Evolutionary conservation across 2,329 filamentous ascomycete genomes (phyloP).

Genomic region (Venturia oleaginea): DNA sequence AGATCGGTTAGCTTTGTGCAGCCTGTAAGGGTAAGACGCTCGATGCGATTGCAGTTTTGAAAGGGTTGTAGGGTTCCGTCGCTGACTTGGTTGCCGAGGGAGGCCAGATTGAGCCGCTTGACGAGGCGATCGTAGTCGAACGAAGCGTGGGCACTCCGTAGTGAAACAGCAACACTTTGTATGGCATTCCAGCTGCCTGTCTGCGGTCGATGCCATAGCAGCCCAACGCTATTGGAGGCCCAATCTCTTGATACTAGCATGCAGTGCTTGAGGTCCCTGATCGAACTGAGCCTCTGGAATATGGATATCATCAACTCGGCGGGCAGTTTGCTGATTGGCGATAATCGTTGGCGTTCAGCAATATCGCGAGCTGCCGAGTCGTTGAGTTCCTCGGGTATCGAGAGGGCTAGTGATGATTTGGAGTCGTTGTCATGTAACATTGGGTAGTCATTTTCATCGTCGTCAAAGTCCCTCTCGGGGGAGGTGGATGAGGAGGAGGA

Average conservation of each 20-base stretch:
- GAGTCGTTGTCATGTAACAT: slow-evolving; percentile 78
- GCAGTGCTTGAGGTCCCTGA: slow-evolving; percentile 72
- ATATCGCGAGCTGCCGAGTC: slow-evolving; percentile 46
- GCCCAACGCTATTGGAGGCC: slow-evolving; percentile 84
- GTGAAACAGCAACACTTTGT: slow-evolving; percentile 68
- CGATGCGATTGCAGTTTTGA: slow-evolving; percentile 76
- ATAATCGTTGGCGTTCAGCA: slow-evolving; percentile 57
- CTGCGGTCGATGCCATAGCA: slow-evolving; percentile 88
- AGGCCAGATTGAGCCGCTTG: slow-evolving; percentile 82
- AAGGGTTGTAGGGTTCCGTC: slow-evolving; percentile 84
- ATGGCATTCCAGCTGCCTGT: slow-evolving; percentile 83
- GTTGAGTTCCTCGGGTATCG: slow-evolving; percentile 68
- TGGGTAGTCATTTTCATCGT: slow-evolving; percentile 92
- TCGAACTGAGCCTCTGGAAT: slow-evolving; percentile 71
- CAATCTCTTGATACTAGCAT: slow-evolving; percentile 93
- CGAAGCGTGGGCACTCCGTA: slow-evolving; percentile 63
- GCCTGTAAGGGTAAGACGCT: slow-evolving; percentile 85
- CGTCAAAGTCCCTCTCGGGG: slow-evolving; percentile 58
- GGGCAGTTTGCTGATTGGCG: slow-evolving; percentile 77
- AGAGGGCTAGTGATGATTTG: slow-evolving; percentile 78
- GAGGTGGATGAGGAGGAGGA: slow-evolving; percentile 62
- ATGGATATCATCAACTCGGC: slow-evolving; percentile 92
- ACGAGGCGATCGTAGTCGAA: slow-evolving; percentile 88
- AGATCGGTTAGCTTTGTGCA: slow-evolving; percentile 78
- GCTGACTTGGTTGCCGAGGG: slow-evolving; percentile 65